Evolutionary conservation across 805 yeast genomes (phyloP).

Genomic region (Scheffersomyces coipomensis): DNA sequence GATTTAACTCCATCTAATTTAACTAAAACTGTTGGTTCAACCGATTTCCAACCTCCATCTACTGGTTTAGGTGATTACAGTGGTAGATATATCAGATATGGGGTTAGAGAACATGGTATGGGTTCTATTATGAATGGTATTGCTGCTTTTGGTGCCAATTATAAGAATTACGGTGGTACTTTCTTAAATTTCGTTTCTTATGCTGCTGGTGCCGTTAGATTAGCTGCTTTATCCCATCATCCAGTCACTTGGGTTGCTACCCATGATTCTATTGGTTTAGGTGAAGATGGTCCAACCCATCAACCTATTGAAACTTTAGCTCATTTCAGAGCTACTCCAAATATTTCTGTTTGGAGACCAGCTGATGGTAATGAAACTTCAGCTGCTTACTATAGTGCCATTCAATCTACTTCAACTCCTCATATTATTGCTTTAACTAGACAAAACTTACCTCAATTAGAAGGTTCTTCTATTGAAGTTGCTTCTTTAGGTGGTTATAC

Average conservation of each 20-base stretch:
- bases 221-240: slow-evolving; percentile 78
- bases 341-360: slow-evolving; percentile 86
- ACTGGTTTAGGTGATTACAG: slow-evolving; percentile 79
- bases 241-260: slow-evolving; percentile 88
- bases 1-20: slow-evolving; percentile 96
- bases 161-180: slow-evolving; percentile 93
- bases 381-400: slow-evolving; percentile 73
- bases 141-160: slow-evolving; percentile 83
- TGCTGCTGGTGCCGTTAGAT: slow-evolving; percentile 85
- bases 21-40: slow-evolving; percentile 81
- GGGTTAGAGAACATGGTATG: slow-evolving; percentile 99
- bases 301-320: slow-evolving; percentile 90
- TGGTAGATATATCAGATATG: slow-evolving; percentile 95
- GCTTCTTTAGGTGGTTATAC: slow-evolving; percentile 96
- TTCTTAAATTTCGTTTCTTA: slow-evolving; percentile 89
- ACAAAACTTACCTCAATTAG: slow-evolving; percentile 90
- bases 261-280: slow-evolving; percentile 86
- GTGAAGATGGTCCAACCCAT: slow-evolving; percentile 94
- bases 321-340: slow-evolving; percentile 82
- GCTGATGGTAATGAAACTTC: slow-evolving; percentile 89
- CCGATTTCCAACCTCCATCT: slow-evolving; percentile 88
- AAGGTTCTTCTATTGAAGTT: slow-evolving; percentile 87
- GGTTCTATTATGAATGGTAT: slow-evolving; percentile 98
- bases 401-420: slow-evolving; percentile 64
- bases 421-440: slow-evolving; percentile 75